phyloP scores from a whole-genome alignment of 176 grass and related monocot species.

The Eremochloa ophiuroides region DNA sequence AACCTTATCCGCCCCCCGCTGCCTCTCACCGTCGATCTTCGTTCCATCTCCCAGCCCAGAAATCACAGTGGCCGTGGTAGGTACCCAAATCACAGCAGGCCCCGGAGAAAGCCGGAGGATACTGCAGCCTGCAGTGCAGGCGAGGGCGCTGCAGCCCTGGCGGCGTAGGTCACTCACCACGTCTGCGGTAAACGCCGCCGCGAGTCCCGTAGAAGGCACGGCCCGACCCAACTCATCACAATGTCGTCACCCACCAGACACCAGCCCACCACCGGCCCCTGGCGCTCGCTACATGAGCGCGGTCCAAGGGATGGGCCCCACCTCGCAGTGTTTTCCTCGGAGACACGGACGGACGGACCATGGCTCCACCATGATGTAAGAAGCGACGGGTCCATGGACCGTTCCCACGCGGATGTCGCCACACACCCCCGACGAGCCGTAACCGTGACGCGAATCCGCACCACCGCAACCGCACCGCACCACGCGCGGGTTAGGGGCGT shows the following conservation, averaged over 20 bases:
- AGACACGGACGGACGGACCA: too few relatives aligned
- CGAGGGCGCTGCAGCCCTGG: neutral
- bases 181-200: neutral
- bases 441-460: conserved; percentile 12
- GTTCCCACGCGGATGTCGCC: neutral
- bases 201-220: conserved; percentile 4
- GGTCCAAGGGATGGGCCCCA: neutral
- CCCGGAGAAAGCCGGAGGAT: neutral
- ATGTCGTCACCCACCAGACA: neutral
- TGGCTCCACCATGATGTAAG: neutral
- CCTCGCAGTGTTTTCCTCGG: neutral
- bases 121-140: neutral
- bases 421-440: neutral
- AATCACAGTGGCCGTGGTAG: neutral
- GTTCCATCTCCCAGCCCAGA: neutral
- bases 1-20: conserved; percentile 22
- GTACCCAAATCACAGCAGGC: neutral
- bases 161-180: neutral
- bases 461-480: neutral
- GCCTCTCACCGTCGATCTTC: neutral
- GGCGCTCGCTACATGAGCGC: neutral
- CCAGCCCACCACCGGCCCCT: neutral
- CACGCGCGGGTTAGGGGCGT: too few relatives aligned
- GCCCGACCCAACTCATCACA: too few relatives aligned
- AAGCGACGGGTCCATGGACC: conserved; percentile 13